Evolutionary conservation across 192 early-diverging fungal genomes (phyloP).

Genomic region (Rhizophagus clarus): DNA sequence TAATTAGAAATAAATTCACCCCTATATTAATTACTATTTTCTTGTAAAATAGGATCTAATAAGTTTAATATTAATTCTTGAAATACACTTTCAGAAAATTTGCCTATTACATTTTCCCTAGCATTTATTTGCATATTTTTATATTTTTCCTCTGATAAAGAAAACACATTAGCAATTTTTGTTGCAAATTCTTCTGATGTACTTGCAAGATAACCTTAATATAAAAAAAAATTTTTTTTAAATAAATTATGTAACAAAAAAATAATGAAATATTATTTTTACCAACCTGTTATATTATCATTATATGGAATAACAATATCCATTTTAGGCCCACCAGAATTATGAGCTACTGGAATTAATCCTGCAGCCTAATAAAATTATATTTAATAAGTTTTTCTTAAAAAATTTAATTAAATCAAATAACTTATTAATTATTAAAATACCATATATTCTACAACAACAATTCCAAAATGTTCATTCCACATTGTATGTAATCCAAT

Average conservation of each 20-base stretch:
- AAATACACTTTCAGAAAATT: slow-evolving; percentile 71
- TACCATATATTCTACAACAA: slow-evolving; percentile 98
- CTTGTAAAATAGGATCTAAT: background rate
- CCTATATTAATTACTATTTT: background rate
- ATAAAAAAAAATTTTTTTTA: slow-evolving; percentile 26
- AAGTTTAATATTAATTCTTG: slow-evolving; percentile 19
- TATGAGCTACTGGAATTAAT: slow-evolving; percentile 76
- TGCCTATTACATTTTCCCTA: slow-evolving; percentile 58
- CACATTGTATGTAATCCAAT: slow-evolving; percentile 96
- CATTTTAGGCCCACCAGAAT: slow-evolving; percentile 84
- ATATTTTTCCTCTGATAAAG: slow-evolving; percentile 45
- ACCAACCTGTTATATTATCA: slow-evolving; percentile 39
- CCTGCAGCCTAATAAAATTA: slow-evolving; percentile 71
- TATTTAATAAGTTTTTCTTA: background rate
- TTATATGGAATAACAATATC: slow-evolving; percentile 73
- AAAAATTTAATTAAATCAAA: background rate
- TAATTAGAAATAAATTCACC: no score
- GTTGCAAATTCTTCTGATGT: slow-evolving; percentile 68
- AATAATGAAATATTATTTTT: background rate
- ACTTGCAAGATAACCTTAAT: slow-evolving; percentile 65
- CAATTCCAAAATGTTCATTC: slow-evolving; percentile 99
- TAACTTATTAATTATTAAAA: background rate
- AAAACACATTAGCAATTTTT: slow-evolving; percentile 49
- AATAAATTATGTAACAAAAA: background rate
- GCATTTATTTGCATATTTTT: slow-evolving; percentile 61